Evolutionary conservation across 2,329 filamentous ascomycete species (phyloP).

Genomic region (Emergomyces orientalis): DNA sequence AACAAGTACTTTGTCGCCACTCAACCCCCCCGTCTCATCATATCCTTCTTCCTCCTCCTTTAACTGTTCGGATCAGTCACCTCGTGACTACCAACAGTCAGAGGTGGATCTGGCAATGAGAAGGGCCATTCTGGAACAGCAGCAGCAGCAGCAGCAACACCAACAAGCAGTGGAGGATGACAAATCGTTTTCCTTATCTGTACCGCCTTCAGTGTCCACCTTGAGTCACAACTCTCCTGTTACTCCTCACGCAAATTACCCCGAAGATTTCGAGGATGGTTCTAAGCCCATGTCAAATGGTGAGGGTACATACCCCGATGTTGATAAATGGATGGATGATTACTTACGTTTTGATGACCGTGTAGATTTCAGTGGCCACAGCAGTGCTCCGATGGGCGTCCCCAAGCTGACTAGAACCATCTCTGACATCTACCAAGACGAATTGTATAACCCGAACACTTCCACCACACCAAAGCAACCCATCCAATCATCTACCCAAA

Average conservation of each 20-base stretch:
- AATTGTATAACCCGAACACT: conserved; percentile 58
- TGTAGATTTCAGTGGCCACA: conserved; percentile 45
- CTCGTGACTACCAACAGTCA: conserved; percentile 34
- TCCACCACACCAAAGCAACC: conserved; percentile 26
- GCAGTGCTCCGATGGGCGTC: conserved; percentile 36
- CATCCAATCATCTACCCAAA: conserved; percentile 40
- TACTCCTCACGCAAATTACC: conserved; percentile 49
- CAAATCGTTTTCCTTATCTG: conserved; percentile 42
- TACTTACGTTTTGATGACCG: conserved; percentile 57
- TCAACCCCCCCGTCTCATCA: conserved; percentile 35
- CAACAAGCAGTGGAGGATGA: conserved; percentile 40
- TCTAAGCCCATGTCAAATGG: conserved; percentile 43
- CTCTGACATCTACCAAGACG: conserved; percentile 75
- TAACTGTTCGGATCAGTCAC: conserved; percentile 29
- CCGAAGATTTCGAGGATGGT: conserved; percentile 44
- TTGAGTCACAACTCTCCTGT: conserved; percentile 52
- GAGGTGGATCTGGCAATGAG: conserved; percentile 53
- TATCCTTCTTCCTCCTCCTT: conserved; percentile 30
- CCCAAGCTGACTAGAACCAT: conserved; percentile 79
- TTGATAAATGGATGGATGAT: conserved; percentile 46
- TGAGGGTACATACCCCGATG: conserved; percentile 39
- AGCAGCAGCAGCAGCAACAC: conserved; percentile 38
- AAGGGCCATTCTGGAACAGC: conserved; percentile 46
- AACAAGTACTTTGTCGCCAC: conserved; percentile 35
- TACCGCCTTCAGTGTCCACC: conserved; percentile 51